Conservation (phyloP, 768 basidiomycete genomes). For the Cubamyces lactineus region DNA sequence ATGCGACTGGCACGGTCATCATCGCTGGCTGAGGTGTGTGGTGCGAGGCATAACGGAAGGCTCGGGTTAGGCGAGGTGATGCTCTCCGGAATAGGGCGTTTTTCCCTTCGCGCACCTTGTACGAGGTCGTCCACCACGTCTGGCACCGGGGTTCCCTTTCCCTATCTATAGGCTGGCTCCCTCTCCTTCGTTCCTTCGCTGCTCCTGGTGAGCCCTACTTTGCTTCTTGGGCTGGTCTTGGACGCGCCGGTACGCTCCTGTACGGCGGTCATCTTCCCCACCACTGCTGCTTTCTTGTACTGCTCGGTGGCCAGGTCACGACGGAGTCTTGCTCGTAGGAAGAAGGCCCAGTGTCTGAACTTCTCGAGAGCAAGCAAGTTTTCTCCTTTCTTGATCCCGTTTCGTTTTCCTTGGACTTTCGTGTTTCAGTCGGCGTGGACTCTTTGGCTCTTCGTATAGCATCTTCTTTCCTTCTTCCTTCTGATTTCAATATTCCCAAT, state of each 20-base stretch:
- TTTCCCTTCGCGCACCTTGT: conserved; percentile 14
- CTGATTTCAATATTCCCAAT: background rate
- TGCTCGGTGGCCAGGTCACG: conserved; percentile 6
- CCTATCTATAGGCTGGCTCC: conserved; percentile 13
- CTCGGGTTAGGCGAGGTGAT: background rate
- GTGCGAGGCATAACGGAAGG: background rate
- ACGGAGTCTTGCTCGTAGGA: conserved; percentile 6
- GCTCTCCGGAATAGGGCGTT: background rate
- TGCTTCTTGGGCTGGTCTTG: conserved; percentile 25
- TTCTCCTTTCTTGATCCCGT: background rate
- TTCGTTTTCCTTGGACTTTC: background rate
- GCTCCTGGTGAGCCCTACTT: conserved; percentile 26
- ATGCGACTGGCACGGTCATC: conserved; percentile 4
- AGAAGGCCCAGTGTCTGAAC: background rate
- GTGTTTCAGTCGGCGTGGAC: background rate
- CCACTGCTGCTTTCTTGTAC: background rate
- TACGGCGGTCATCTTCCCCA: background rate
- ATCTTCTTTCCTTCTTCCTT: too few species aligned
- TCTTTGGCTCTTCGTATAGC: too few species aligned
- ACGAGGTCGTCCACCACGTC: conserved; percentile 24
- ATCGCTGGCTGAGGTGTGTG: background rate
- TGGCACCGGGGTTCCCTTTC: conserved; percentile 9
- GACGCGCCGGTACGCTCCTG: background rate
- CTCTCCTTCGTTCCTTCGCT: conserved; percentile 19
- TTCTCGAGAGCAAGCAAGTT: conserved; percentile 13